Conservation (phyloP, 2,329 filamentous ascomycete species). For the Aspergillus thermomutatus region DNA sequence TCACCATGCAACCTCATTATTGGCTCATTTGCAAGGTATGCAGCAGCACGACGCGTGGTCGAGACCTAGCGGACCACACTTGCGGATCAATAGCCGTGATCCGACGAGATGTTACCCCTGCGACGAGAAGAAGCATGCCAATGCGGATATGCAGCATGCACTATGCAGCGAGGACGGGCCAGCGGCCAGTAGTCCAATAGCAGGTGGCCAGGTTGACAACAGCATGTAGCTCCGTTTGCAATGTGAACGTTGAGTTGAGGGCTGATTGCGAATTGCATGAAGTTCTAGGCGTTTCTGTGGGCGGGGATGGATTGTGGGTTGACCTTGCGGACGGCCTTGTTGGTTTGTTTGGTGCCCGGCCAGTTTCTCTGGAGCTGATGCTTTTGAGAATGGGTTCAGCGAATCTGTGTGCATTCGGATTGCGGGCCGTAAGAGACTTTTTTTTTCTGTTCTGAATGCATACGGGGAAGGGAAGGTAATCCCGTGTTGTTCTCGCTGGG, state of each 20-base stretch:
- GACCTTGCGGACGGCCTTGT: not conserved
- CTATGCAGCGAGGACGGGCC: not conserved
- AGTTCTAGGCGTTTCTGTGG: not conserved
- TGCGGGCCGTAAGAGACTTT: not conserved
- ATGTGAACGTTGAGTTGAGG: not conserved
- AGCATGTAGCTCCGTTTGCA: not conserved
- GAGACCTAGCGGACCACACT: not conserved
- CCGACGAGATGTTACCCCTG: not conserved
- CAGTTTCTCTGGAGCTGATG: not conserved
- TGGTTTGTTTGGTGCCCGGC: not conserved
- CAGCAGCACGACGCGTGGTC: not conserved
- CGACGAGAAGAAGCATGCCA: not conserved
- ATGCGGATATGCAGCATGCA: not conserved
- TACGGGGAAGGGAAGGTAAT: too few species aligned
- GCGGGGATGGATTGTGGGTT: not conserved
- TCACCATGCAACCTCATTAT: not conserved
- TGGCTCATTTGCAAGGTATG: not conserved
- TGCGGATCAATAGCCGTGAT: not conserved
- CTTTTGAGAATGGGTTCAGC: not conserved
- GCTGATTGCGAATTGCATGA: not conserved
- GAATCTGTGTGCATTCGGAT: not conserved
- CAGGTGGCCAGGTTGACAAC: not conserved
- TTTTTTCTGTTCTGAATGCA: not conserved
- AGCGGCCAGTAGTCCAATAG: not conserved
- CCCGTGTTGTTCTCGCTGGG: too few species aligned